These are phyloP conservation scores for Xylaria sp. DNA, from an alignment of 2,329 filamentous ascomycete genomes.

Conservation along the genomic window DNA sequence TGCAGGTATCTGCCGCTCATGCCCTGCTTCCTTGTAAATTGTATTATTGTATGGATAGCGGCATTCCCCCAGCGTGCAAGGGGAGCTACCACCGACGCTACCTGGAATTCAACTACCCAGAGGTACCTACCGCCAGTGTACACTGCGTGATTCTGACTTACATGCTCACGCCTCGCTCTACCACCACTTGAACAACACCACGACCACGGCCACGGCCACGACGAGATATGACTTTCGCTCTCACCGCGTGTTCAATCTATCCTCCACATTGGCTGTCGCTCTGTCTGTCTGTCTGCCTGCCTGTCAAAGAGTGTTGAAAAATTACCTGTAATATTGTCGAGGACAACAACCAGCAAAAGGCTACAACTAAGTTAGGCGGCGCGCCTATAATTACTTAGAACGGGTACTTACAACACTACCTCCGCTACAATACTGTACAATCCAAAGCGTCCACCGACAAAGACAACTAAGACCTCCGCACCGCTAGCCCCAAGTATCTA, in stretches of 20 bases:
- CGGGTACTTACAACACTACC: too few relatives aligned
- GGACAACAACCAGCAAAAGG: neutral
- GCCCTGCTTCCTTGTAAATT: neutral
- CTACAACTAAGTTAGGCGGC: neutral
- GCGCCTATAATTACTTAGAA: neutral
- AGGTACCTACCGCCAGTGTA: neutral
- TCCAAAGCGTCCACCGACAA: neutral
- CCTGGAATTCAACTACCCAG: too few relatives aligned
- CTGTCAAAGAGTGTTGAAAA: neutral
- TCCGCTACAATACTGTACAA: neutral
- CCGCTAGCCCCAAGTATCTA: neutral
- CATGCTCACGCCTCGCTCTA: neutral
- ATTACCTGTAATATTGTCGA: neutral
- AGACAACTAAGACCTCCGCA: slow-evolving; percentile 16
- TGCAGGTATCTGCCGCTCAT: slow-evolving; percentile 10
- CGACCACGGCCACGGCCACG: slow-evolving; percentile 1
- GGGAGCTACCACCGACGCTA: slow-evolving; percentile 15
- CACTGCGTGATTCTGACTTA: neutral
- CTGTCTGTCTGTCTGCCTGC: neutral
- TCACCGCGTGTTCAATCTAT: slow-evolving; percentile 22
- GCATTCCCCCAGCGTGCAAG: neutral
- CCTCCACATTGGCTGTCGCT: neutral
- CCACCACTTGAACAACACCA: slow-evolving; percentile 13
- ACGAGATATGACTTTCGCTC: neutral
- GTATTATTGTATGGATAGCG: neutral